phyloP scores from a whole-genome alignment of 345 rosid species.

The Boechera stricta region DNA sequence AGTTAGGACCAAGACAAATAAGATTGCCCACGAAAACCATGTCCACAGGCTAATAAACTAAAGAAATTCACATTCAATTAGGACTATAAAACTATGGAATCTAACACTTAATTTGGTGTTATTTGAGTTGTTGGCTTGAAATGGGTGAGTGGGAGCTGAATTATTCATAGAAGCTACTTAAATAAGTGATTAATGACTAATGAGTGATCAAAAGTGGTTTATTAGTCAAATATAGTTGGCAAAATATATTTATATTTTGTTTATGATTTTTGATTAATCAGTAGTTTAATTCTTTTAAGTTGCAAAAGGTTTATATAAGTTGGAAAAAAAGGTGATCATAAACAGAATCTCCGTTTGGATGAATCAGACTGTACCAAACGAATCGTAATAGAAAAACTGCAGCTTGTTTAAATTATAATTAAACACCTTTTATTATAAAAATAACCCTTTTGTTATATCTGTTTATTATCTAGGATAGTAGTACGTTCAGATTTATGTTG shows the following conservation, averaged over 20 bases:
- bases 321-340: slow-evolving; percentile 32
- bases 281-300: slow-evolving; percentile 3
- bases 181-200: slow-evolving; percentile 22
- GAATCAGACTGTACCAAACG: slow-evolving; percentile 30
- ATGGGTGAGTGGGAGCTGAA: slow-evolving; percentile 54
- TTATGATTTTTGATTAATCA: slow-evolving; percentile 1
- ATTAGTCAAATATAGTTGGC: slow-evolving; percentile 75
- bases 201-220: slow-evolving; percentile 45
- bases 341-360: slow-evolving; percentile 37
- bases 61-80: slow-evolving; percentile 8
- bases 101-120: slow-evolving; percentile 38
- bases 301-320: slow-evolving; percentile 11
- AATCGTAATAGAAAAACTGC: slow-evolving; percentile 15
- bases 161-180: slow-evolving; percentile 35
- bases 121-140: slow-evolving; percentile 40
- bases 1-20: not conserved
- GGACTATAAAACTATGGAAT: slow-evolving; percentile 2
- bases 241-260: slow-evolving; percentile 22
- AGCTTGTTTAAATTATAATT: slow-evolving; percentile 4
- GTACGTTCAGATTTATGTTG: slow-evolving; percentile 29
- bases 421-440: not conserved
- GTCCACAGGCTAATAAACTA: not conserved
- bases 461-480: slow-evolving; percentile 2
- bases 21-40: slow-evolving; percentile 11
- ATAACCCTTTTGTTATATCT: not conserved